Evolutionary conservation across 1,284 basidiomycete species (phyloP).

Genomic region (Cerrena zonata): DNA sequence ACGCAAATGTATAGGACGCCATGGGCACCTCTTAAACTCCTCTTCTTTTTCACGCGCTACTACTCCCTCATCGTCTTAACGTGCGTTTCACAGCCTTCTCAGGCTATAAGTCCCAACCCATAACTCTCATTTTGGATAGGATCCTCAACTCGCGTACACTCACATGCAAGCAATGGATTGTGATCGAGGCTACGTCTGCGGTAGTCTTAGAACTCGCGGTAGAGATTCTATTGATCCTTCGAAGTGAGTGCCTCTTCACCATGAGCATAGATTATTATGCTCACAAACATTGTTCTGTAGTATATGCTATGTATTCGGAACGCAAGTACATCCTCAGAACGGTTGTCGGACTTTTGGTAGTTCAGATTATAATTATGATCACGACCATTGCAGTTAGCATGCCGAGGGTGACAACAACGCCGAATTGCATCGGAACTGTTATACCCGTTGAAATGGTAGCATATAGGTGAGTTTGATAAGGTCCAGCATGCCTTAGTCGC

Average conservation of each 20-base stretch:
- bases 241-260: constrained; percentile 19
- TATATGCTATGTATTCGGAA: constrained; percentile 28
- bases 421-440: constrained; percentile 19
- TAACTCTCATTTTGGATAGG: constrained; percentile 11
- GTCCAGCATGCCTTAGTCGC: not conserved
- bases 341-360: constrained; percentile 20
- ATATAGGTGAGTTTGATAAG: constrained; percentile 23
- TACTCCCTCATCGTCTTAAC: constrained; percentile 23
- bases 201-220: constrained; percentile 26
- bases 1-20: constrained; percentile 14
- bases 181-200: constrained; percentile 27
- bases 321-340: constrained; percentile 15
- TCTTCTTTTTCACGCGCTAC: constrained; percentile 25
- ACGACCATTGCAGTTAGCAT: constrained; percentile 23
- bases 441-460: constrained; percentile 24
- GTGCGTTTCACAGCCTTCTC: constrained; percentile 14
- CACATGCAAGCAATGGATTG: constrained; percentile 26
- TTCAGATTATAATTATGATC: constrained; percentile 23
- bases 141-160: constrained; percentile 16
- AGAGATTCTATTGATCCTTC: constrained; percentile 28
- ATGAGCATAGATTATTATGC: not conserved
- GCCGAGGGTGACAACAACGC: constrained; percentile 22
- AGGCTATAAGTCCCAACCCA: constrained; percentile 4
- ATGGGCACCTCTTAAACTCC: constrained; percentile 21
- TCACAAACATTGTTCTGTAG: constrained; percentile 12